Evolutionary conservation across 2,329 filamentous ascomycete genomes (phyloP).

Genomic region (Botryotinia globosa): DNA sequence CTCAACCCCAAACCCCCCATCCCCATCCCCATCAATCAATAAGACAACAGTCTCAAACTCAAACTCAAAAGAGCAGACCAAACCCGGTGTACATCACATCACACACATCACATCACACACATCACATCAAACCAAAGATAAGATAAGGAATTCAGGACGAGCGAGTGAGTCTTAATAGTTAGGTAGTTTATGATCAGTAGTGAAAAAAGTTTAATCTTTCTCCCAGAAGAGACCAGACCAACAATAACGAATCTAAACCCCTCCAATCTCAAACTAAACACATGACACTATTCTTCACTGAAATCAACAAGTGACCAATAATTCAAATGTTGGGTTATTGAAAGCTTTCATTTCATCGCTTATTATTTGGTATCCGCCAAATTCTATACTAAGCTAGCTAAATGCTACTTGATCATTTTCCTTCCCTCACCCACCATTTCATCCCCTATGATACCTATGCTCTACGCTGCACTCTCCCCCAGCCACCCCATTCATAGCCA

Average conservation of each 20-base stretch:
- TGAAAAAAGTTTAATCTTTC: too few relatives aligned
- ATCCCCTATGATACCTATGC: background rate
- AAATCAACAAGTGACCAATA: background rate
- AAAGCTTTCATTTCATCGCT: background rate
- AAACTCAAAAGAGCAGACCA: too few relatives aligned
- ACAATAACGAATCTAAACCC: background rate
- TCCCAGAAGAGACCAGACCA: too few relatives aligned
- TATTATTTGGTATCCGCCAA: background rate
- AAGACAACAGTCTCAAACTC: too few relatives aligned
- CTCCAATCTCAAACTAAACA: background rate
- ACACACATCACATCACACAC: too few relatives aligned
- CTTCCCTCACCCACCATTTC: background rate
- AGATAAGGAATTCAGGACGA: too few relatives aligned
- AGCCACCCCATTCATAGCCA: background rate
- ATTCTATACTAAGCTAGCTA: slow-evolving; percentile 7
- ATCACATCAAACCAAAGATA: too few relatives aligned
- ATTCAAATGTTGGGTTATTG: background rate
- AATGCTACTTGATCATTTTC: background rate
- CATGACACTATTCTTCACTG: background rate
- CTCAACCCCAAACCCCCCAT: too few relatives aligned
- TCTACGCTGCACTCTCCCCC: background rate
- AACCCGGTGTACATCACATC: too few relatives aligned
- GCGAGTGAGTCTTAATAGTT: too few relatives aligned
- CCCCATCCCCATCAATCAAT: too few relatives aligned
- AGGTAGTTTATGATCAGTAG: too few relatives aligned